phyloP scores from a whole-genome alignment of 2,329 filamentous ascomycete species.

The Lecanosticta acicola region DNA sequence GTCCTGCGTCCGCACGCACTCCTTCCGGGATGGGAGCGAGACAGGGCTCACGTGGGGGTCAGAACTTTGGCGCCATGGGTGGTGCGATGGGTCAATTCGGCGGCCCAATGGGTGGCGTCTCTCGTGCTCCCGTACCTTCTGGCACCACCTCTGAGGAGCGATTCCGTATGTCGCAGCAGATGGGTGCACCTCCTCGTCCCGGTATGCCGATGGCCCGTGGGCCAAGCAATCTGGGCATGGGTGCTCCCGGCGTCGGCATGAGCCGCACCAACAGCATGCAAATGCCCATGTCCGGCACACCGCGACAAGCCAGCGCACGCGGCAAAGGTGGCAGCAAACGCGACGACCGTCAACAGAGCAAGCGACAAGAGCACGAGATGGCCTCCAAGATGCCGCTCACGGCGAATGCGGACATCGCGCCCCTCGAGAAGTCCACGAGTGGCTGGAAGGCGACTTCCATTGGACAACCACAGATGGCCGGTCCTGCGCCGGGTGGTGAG shows the following conservation, averaged over 20 bases:
- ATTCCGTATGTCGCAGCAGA: slow-evolving; percentile 47
- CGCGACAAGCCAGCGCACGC: slow-evolving; percentile 45
- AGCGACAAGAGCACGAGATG: slow-evolving; percentile 58
- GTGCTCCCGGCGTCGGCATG: slow-evolving; percentile 43
- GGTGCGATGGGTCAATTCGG: slow-evolving; percentile 68
- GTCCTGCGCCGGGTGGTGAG: slow-evolving; percentile 37
- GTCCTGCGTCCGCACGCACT: slow-evolving; percentile 49
- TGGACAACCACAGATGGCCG: slow-evolving; percentile 40
- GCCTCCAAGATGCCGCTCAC: slow-evolving; percentile 91
- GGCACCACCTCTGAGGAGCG: slow-evolving; percentile 74
- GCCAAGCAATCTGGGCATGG: slow-evolving; percentile 50
- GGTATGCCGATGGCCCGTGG: slow-evolving; percentile 50
- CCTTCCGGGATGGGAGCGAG: slow-evolving; percentile 46
- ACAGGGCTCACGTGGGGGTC: slow-evolving; percentile 37
- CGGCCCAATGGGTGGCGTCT: slow-evolving; percentile 19
- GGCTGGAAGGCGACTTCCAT: slow-evolving; percentile 89
- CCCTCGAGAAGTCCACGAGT: slow-evolving; percentile 62
- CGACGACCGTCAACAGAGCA: slow-evolving; percentile 46
- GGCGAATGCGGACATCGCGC: slow-evolving; percentile 72
- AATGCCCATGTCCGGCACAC: slow-evolving; percentile 63
- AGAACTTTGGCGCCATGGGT: slow-evolving; percentile 37
- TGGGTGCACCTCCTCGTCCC: slow-evolving; percentile 10
- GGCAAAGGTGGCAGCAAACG: slow-evolving; percentile 63
- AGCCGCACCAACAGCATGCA: slow-evolving; percentile 56
- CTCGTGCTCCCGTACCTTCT: slow-evolving; percentile 56